Base-by-base conservation (phyloP, 2,329 filamentous ascomycete genomes). In the Sclerotinia nivalis region DNA sequence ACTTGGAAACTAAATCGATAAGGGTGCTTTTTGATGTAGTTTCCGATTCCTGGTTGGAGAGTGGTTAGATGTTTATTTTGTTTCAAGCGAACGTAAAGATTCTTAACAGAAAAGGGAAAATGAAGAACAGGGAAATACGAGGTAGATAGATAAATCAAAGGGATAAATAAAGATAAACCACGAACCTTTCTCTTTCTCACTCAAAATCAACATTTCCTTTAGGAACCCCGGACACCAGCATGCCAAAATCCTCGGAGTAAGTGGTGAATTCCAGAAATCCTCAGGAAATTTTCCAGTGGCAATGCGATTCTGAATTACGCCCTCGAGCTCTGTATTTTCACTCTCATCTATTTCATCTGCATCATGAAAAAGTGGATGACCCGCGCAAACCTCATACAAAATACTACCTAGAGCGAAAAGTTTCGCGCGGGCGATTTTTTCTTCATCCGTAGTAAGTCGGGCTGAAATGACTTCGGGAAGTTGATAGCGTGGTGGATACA, bases 1-100 rank as follows among this genome's bases (percentile, higher is more conserved):
- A 55, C 49, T 56, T 66, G 64, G n/a, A 66, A n/a, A 6, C 25
- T 10, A 22, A 66, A 66, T 43, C 64, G 64, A 25, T 34, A 47
- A 28, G 64, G 64, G 10, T 66, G 64, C 5, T 43, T 47, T 56
- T 66, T 25, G 10, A 66, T 47, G 22, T 66, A 66, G n/a, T 45
- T 56, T 28, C 3, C n/a, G 1, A 66, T 20, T 3, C 49, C 34
- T 56, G 20, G 2, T 66, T 28, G 15, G 7, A 43, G n/a, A 37
- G 15, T 10, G 13, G 47, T 65, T 34, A 52, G 61, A 28, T 22
- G 12, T 7, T 3, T 28, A 50, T 28, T 10, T 25, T n/a, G 8
- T 43, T 13, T 2, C 10, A 40, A 15, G 7, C 1, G 47, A 25
- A 28, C 1, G 12, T 3, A 2, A 20, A 28, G 22, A 2, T 18